Percentiles rank a stretch among this genome's conserved stretches.
These are phyloP conservation scores for Sonneratia alba DNA, from an alignment of 345 rosid species.

Conservation along the genomic window DNA sequence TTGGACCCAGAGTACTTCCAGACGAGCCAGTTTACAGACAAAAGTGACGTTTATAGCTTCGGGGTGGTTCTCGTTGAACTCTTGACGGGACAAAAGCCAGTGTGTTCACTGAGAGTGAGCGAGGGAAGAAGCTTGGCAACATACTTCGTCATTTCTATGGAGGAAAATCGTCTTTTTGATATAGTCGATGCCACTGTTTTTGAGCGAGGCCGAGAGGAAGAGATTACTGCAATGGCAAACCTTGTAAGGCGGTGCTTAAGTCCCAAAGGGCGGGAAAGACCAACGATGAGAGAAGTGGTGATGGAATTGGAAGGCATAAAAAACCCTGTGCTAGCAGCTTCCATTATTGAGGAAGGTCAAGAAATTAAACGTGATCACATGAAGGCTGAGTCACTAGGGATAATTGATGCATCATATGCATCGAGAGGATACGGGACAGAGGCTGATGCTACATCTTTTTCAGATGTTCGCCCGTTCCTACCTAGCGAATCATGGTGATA, in stretches of 20 bases:
- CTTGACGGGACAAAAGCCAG: conserved; percentile 3
- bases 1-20: conserved; percentile 18
- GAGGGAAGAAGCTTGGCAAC: conserved; percentile 1
- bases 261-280: conserved; percentile 10
- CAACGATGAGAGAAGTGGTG: conserved; percentile 18
- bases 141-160: conserved; percentile 8
- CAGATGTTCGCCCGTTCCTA: too few relatives aligned
- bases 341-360: not conserved
- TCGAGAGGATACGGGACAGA: too few relatives aligned
- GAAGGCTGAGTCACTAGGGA: too few relatives aligned
- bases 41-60: conserved; percentile 16
- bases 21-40: conserved; percentile 7
- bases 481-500: too few relatives aligned
- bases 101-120: conserved; percentile 1
- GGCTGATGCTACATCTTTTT: too few relatives aligned
- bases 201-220: conserved; percentile 4
- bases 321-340: too few relatives aligned
- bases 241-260: conserved; percentile 14
- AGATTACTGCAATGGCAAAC: conserved; percentile 7
- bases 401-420: too few relatives aligned
- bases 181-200: conserved; percentile 8
- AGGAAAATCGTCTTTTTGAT: conserved; percentile 9
- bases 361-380: too few relatives aligned
- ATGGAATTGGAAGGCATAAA: not conserved
- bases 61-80: conserved; percentile 21